These are phyloP conservation scores for Torrubiella hemipterigena DNA, from an alignment of 2,329 filamentous ascomycete genomes.

Conservation along the genomic window DNA sequence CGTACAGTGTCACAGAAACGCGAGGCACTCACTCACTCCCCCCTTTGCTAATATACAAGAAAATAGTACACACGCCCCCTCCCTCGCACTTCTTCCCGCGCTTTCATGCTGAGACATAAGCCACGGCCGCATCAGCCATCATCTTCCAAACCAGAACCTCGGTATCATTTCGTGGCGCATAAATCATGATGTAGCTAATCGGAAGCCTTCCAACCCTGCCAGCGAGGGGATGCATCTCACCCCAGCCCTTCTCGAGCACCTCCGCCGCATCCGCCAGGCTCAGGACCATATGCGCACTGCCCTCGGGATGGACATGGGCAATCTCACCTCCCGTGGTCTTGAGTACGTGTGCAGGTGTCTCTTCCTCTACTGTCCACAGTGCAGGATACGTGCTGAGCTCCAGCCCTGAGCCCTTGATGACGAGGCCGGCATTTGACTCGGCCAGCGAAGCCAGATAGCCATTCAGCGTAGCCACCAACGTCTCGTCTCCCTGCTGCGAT, in stretches of 20 bases:
- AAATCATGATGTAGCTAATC: slow-evolving; percentile 25
- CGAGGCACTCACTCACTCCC: no score
- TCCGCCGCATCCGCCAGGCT: slow-evolving; percentile 23
- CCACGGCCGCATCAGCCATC: slow-evolving; percentile 8
- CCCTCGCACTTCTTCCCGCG: no score
- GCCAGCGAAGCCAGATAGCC: slow-evolving; percentile 12
- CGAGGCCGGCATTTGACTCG: neutral
- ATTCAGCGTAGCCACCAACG: slow-evolving; percentile 11
- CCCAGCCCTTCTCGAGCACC: slow-evolving; percentile 24
- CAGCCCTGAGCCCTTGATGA: slow-evolving; percentile 1
- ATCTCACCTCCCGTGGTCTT: slow-evolving; percentile 16
- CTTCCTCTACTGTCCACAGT: slow-evolving; percentile 2
- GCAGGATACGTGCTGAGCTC: slow-evolving; percentile 5
- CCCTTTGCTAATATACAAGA: no score
- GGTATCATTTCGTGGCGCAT: slow-evolving; percentile 23
- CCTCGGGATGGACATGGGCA: slow-evolving; percentile 25
- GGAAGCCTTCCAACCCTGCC: slow-evolving; percentile 11
- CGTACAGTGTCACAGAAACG: no score
- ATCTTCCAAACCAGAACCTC: slow-evolving; percentile 20
- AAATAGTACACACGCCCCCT: no score
- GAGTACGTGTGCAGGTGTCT: slow-evolving; percentile 5
- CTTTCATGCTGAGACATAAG: slow-evolving; percentile 8
- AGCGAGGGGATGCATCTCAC: slow-evolving; percentile 22
- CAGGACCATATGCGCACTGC: slow-evolving; percentile 24
- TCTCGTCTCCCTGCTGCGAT: slow-evolving; percentile 10